Evolutionary conservation across 1,139 yeast species (phyloP), one percentile per base, ranked within the genome.

Genomic region (Candida sp.): DNA sequence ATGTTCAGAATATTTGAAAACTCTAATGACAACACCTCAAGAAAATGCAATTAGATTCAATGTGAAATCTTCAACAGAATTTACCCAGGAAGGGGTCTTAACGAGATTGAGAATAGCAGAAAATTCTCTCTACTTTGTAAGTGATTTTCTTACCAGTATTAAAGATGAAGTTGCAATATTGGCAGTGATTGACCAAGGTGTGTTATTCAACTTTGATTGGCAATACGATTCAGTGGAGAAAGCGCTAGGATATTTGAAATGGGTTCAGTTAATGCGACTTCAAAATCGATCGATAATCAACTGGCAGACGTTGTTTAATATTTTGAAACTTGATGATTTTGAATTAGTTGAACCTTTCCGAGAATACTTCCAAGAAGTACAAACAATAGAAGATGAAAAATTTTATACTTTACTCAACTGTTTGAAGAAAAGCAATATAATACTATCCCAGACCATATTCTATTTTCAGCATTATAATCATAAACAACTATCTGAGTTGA

Each of bases 391-490:
- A 1, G 42, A 42, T 1, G 50, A 50, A 4, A 51, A 51, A 29
- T 51, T 58, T 27, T 47, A 56, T 1, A 25, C 55, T 4, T 50
- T 73, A 41, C 45, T 61, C 8, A 55, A 59, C 33, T 58, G 63
- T 36, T 55, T 69, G 21, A 54, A 52, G 37, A 58, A 55, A 41
- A 65, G 66, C 12, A 73, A 70, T 42, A 36, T 50, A 19, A 52
- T 59, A 0, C 54, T 72, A 11, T 66, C 81, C 0, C 51, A 56
- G 15, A 56, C 68, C 5, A 49, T 73, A 8, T 70, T 76, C 27
- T 54, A 57, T 40, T 57, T 50, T 44, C 43, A 39, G n/a, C 43
- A 50, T 6, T 47, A 52, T 4, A 33, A 45, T 2, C 21, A 35
- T 1, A 34, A 35, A 5, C 56, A 57, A 12, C 15, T 53, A 6